Base-by-base conservation (phyloP, 768 basidiomycete genomes). In the Tricholoma sp. region DNA sequence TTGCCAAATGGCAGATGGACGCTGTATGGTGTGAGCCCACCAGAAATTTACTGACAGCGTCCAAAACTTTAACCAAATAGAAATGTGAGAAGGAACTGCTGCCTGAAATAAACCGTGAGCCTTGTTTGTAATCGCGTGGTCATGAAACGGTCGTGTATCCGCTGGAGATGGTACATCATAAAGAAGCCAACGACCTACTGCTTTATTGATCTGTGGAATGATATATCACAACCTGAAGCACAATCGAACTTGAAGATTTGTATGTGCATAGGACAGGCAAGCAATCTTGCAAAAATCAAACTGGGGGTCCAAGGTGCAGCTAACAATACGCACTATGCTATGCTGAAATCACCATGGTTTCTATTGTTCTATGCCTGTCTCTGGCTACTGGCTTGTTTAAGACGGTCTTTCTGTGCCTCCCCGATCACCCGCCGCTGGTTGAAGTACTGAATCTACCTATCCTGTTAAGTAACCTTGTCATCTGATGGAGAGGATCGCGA, bases 401-500 rank as follows among this genome's bases (percentile, higher is more conserved):
- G 78, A 53, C 86, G 74, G 39, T 84, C 83, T 64, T 86, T 89
- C 70, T 92, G 91, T 55, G 85, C 83, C 58, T 88, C 89, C 8
- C 84, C 88, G 52, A 94, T 80, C 34, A 91, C 81, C 53, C 94
- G 80, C 34, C 94, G 84, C 68, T 92, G 89, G 74, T 97, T 96
- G 66, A 98, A 97, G 69, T 98, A 96, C 28, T 91, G 90, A 63
- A 98, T 87, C 95, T 98, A 62, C 33, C 9, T 12, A 44, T 47
- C 56, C 29, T 52, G 47, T 33, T 47, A 60, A 54, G 15, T 33
- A 33, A 9, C 39, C 54, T 49, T 18, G 48, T 10, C 10, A 20
- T 15, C 24, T 28, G 31, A 6, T 6, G 13, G 7, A 62, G 15
- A 50, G 28, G 20, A 39, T 11, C n/a, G 36, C 4, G 20, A 24